These are phyloP conservation scores for Juglanconis sp. DNA, from an alignment of 2,329 filamentous ascomycete genomes.

Conservation along the genomic window DNA sequence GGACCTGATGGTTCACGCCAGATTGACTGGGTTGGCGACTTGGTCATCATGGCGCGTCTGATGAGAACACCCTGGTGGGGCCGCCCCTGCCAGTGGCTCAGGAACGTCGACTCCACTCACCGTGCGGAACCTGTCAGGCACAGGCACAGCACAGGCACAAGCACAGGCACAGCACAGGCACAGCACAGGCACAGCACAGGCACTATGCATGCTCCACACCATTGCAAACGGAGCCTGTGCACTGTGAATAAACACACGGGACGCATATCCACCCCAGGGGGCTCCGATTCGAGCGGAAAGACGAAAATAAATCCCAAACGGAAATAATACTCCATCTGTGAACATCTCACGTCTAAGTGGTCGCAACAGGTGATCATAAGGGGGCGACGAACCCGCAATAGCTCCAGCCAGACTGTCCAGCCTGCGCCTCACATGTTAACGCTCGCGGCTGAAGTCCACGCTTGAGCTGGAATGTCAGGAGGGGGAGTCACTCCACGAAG, in stretches of 20 bases:
- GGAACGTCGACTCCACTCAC: neutral
- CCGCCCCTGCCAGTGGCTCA: neutral
- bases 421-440: neutral
- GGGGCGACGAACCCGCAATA: neutral
- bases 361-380: neutral
- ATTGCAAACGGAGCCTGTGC: neutral
- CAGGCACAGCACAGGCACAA: neutral
- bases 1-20: neutral
- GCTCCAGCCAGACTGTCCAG: neutral
- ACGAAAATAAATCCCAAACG: neutral
- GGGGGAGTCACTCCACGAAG: neutral
- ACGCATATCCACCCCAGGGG: neutral
- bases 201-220: neutral
- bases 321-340: neutral
- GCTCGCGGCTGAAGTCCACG: neutral
- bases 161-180: neutral
- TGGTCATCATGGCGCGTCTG: neutral
- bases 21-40: neutral
- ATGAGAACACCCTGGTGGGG: neutral
- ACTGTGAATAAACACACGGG: neutral
- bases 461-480: too few species aligned
- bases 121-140: constrained; percentile 5
- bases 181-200: neutral
- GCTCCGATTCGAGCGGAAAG: neutral
- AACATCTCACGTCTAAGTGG: neutral